Evolutionary conservation across 2,329 filamentous ascomycete species (phyloP).

Genomic region (Penicillium sp.): DNA sequence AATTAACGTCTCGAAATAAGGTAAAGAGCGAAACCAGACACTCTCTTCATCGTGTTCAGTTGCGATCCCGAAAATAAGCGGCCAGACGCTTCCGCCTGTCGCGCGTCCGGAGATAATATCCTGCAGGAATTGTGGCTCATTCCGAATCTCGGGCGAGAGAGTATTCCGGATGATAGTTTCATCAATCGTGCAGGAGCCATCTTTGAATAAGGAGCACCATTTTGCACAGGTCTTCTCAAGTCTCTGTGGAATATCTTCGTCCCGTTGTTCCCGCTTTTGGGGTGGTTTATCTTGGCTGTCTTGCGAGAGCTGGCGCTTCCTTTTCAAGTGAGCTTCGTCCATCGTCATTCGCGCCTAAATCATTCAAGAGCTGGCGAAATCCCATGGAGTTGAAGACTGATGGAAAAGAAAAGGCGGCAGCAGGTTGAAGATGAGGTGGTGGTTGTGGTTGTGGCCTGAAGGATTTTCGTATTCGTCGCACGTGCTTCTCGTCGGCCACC

Average conservation of each 20-base stretch:
- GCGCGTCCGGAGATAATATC: neutral
- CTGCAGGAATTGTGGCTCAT: neutral
- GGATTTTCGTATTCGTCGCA: too few species aligned
- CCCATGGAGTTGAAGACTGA: too few species aligned
- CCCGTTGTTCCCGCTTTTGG: neutral
- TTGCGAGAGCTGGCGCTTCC: neutral
- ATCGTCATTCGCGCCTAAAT: neutral
- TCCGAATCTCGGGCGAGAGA: neutral
- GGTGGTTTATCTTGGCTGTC: neutral
- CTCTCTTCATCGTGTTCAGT: neutral
- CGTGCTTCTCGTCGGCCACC: too few species aligned
- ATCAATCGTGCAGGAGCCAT: neutral
- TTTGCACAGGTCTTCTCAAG: neutral
- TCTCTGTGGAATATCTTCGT: neutral
- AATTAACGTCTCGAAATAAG: neutral
- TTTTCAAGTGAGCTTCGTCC: too few species aligned
- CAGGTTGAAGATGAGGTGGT: too few species aligned
- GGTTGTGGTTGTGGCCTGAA: too few species aligned
- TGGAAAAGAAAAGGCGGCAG: too few species aligned
- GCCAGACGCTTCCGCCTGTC: neutral
- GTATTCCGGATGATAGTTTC: neutral
- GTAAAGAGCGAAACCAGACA: neutral
- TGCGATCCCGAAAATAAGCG: neutral
- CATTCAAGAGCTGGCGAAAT: too few species aligned
- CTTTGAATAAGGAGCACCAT: neutral